phyloP scores from a whole-genome alignment of 495 filamentous ascomycete genomes.

The Aspergillus indologenus region DNA sequence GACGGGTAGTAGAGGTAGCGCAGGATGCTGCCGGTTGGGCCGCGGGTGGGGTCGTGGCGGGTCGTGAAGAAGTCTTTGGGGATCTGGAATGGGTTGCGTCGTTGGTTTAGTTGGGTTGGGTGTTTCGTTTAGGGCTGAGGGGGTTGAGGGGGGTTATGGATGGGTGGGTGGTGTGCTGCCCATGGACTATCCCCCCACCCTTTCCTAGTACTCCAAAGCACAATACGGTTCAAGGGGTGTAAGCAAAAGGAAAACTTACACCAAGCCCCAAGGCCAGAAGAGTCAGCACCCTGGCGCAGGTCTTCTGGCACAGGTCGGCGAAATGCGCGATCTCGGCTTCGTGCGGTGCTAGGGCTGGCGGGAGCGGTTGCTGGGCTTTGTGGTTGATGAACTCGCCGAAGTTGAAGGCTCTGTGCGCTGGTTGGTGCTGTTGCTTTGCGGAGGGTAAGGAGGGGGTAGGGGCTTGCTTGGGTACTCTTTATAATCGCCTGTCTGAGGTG shows the following conservation, averaged over 20 bases:
- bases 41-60: conserved; percentile 59
- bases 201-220: too few species aligned
- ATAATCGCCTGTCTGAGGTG: conserved; percentile 74
- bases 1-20: conserved; percentile 81
- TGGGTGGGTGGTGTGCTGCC: too few species aligned
- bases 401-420: conserved; percentile 75
- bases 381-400: conserved; percentile 71
- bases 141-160: not conserved
- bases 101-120: not conserved
- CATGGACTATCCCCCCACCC: too few species aligned
- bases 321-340: conserved; percentile 64
- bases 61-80: conserved; percentile 66
- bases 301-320: conserved; percentile 62
- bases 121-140: not conserved
- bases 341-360: conserved; percentile 56
- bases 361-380: conserved; percentile 79
- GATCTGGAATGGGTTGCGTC: conserved; percentile 30
- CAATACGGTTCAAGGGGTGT: not conserved
- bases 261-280: conserved; percentile 74
- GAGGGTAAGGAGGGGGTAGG: not conserved
- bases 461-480: conserved; percentile 78
- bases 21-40: conserved; percentile 69
- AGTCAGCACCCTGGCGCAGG: conserved; percentile 68
- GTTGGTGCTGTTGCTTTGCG: conserved; percentile 5
- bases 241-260: conserved; percentile 32